phyloP scores from a whole-genome alignment of 768 basidiomycete genomes.

The Jaapia argillacea region DNA sequence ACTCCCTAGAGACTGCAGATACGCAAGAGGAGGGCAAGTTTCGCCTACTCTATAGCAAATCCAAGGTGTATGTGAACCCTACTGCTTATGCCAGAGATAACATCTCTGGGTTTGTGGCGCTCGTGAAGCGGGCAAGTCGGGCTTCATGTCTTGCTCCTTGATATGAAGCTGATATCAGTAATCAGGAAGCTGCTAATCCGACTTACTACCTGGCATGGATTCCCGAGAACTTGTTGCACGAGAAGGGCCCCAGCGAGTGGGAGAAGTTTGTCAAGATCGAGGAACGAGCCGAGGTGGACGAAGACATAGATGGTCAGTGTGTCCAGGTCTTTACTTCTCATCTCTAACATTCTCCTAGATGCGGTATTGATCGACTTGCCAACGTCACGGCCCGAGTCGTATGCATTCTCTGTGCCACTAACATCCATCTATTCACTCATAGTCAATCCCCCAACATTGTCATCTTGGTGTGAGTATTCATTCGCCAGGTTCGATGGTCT shows the following conservation, averaged over 20 bases:
- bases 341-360: slow-evolving; percentile 32
- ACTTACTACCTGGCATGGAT: slow-evolving; percentile 88
- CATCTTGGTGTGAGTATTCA: slow-evolving; percentile 65
- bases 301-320: slow-evolving; percentile 64
- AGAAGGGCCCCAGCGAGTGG: slow-evolving; percentile 78
- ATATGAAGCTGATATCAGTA: not conserved
- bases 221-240: slow-evolving; percentile 74
- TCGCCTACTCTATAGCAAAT: slow-evolving; percentile 81
- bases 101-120: slow-evolving; percentile 84
- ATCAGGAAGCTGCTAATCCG: slow-evolving; percentile 65
- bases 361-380: slow-evolving; percentile 82
- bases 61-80: slow-evolving; percentile 93
- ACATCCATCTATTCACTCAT: slow-evolving; percentile 85
- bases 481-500: slow-evolving; percentile 1
- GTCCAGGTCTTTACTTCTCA: slow-evolving; percentile 3
- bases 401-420: slow-evolving; percentile 91
- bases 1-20: slow-evolving; percentile 13
- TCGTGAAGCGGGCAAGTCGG: slow-evolving; percentile 75
- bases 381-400: slow-evolving; percentile 75
- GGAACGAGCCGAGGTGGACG: slow-evolving; percentile 44
- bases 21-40: slow-evolving; percentile 47
- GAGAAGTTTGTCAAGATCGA: slow-evolving; percentile 86
- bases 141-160: not conserved
- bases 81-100: slow-evolving; percentile 89
- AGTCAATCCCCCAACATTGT: slow-evolving; percentile 73